A percentile compares a stretch with the other conserved stretches of the same genome.
phyloP scores from a whole-genome alignment of 305 asterid species.

The Petunia hybrid region DNA sequence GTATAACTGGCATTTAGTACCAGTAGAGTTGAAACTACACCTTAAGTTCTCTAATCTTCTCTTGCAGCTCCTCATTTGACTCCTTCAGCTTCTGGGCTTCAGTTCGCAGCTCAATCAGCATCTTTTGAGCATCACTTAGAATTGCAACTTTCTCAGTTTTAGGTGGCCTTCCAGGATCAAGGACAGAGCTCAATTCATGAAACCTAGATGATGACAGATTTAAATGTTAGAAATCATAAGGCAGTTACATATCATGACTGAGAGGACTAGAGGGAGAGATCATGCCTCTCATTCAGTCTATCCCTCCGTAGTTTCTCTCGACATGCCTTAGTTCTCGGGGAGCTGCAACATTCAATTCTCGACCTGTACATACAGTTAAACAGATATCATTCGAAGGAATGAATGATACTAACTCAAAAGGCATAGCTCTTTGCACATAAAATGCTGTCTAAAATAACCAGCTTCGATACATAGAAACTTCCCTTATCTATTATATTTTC shows the following conservation, averaged over 20 bases:
- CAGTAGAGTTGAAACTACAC: constrained; percentile 33
- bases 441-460: constrained; percentile 1
- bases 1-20: background rate
- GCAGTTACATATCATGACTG: background rate
- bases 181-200: constrained; percentile 43
- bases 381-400: background rate
- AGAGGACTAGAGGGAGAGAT: constrained; percentile 25
- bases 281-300: constrained; percentile 48
- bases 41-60: constrained; percentile 49
- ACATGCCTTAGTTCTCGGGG: constrained; percentile 37
- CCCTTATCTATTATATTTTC: background rate
- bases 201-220: constrained; percentile 41
- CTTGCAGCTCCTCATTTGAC: constrained; percentile 43
- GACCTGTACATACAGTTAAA: constrained; percentile 34
- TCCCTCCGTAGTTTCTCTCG: constrained; percentile 44
- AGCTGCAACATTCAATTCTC: constrained; percentile 35
- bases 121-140: constrained; percentile 43
- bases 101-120: constrained; percentile 42
- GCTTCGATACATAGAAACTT: background rate
- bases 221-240: constrained; percentile 1
- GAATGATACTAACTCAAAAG: background rate
- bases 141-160: constrained; percentile 48
- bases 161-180: constrained; percentile 49
- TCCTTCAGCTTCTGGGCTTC: constrained; percentile 46
- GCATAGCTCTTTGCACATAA: background rate